A percentile compares a stretch with the other conserved stretches of the same genome.
Conservation (phyloP, 441 rosid species). For the Adansonia grandidieri region DNA sequence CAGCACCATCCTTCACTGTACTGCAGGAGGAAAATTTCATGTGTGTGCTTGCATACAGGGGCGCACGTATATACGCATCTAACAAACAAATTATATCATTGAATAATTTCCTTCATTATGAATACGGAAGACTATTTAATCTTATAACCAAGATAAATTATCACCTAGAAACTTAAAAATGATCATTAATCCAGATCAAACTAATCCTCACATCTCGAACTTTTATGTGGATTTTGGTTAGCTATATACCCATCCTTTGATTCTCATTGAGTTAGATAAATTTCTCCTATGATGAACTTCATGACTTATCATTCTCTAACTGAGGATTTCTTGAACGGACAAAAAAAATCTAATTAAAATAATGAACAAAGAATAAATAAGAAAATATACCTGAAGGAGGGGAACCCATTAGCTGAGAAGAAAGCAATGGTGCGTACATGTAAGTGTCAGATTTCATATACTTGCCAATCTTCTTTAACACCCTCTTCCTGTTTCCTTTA, state of each 20-base stretch:
- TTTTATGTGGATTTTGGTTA: background rate
- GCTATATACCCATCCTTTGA: no score
- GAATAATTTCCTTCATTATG: background rate
- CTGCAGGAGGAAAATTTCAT: background rate
- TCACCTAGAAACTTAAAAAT: background rate
- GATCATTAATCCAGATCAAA: background rate
- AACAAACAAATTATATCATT: background rate
- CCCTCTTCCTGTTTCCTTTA: conserved; percentile 33
- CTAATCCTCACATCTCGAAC: no score
- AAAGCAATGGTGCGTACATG: conserved; percentile 49
- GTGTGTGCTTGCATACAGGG: background rate
- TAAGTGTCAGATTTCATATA: conserved; percentile 52
- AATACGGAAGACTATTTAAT: background rate
- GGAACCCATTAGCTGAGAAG: conserved; percentile 23
- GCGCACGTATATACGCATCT: background rate
- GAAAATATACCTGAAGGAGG: conserved; percentile 41
- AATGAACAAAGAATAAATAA: background rate
- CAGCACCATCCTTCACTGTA: background rate
- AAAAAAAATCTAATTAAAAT: background rate
- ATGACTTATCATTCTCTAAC: no score
- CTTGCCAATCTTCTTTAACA: conserved; percentile 39
- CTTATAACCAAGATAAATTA: background rate
- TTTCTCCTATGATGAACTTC: no score
- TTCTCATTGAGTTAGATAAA: no score
- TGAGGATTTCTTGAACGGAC: background rate